Percentiles rank a stretch among this genome's conserved stretches.
Evolutionary conservation across 2,329 filamentous ascomycete species (phyloP).

Genomic region (Microcyclospora tardicrescens): DNA sequence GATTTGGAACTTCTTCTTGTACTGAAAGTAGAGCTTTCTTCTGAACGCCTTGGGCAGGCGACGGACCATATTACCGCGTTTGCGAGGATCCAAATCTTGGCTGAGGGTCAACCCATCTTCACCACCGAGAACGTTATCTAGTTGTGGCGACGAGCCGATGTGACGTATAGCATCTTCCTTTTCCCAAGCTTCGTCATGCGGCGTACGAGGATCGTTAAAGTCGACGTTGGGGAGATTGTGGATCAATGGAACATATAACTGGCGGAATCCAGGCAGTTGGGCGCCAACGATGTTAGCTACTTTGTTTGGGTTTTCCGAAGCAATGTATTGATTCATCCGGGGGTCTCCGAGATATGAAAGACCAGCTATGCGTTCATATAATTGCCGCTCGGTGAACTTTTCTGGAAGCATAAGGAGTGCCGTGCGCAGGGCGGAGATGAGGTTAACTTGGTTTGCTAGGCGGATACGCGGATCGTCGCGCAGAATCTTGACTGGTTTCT

Average conservation of each 20-base stretch:
- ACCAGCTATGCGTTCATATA: conserved; percentile 83
- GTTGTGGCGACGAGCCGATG: conserved; percentile 33
- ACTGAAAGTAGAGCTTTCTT: conserved; percentile 83
- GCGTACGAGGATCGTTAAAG: conserved; percentile 55
- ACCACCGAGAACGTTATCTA: conserved; percentile 37
- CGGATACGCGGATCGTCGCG: conserved; percentile 86
- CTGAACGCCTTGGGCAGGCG: conserved; percentile 78
- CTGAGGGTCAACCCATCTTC: conserved; percentile 56
- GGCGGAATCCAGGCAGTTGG: conserved; percentile 82
- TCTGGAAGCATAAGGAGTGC: conserved; percentile 76
- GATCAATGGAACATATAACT: conserved; percentile 80
- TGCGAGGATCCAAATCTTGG: conserved; percentile 87
- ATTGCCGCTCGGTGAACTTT: conserved; percentile 69
- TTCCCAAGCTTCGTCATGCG: conserved; percentile 27
- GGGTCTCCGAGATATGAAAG: conserved; percentile 92
- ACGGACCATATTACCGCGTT: conserved; percentile 90
- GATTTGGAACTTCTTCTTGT: conserved; percentile 80
- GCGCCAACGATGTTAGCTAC: conserved; percentile 87
- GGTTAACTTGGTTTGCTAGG: conserved; percentile 88
- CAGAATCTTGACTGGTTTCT: conserved; percentile 96
- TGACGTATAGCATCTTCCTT: conserved; percentile 25
- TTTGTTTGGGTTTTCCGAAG: conserved; percentile 70
- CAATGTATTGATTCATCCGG: conserved; percentile 67
- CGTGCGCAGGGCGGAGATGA: conserved; percentile 80
- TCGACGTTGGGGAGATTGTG: conserved; percentile 78